Evolutionary conservation across 176 grass and related monocot species (phyloP), one percentile per base, ranked within the genome.

Genomic region (Tillandsia fasciculata): DNA sequence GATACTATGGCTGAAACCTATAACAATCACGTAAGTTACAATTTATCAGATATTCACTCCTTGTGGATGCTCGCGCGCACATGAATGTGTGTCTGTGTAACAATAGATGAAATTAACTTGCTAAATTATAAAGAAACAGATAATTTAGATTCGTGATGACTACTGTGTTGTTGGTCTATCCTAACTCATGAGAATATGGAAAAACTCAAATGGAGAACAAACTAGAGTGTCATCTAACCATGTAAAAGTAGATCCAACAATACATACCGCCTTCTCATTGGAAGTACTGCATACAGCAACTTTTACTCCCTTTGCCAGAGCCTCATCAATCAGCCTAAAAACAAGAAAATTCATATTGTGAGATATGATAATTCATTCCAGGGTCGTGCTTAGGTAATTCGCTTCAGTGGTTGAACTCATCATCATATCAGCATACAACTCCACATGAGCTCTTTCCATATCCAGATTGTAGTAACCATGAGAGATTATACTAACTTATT

Each of bases 261-360:
- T 70, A 76, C 65, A 80, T 87, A 96, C 92, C 76, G 93, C 93
- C 78, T 90, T 92, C 83, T 96, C 93, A 72, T 96, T 96, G 26
- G 93, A 96, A 48, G 93, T 96, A 83, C 93, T 96, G 77, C 89
- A 92, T 28, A 92, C 93, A 26, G 89, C 93, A 77, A 96, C 93
- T 81, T 92, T 86, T 72, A 96, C 81, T 71, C 79, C 89, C 48
- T 85, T 92, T 28, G 73, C 73, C 76, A 96, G 80, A 76, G 93
- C 86, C 67, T 96, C 93, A 85, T 96, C 93, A 49, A 96, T 87
- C 77, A 96, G 53, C 81, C 93, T 96, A 81, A 53, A 85, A 71
- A 78, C 70, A 33, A 69, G 56, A 20, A 61, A 8, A 15, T 61
- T 61, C 56, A 61, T 17, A 61, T 61, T 61, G 22, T 18, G 2